Evolutionary conservation across 2,329 filamentous ascomycete genomes (phyloP), one percentile per base, ranked within the genome.

Genomic region (Colletotrichum sp.): DNA sequence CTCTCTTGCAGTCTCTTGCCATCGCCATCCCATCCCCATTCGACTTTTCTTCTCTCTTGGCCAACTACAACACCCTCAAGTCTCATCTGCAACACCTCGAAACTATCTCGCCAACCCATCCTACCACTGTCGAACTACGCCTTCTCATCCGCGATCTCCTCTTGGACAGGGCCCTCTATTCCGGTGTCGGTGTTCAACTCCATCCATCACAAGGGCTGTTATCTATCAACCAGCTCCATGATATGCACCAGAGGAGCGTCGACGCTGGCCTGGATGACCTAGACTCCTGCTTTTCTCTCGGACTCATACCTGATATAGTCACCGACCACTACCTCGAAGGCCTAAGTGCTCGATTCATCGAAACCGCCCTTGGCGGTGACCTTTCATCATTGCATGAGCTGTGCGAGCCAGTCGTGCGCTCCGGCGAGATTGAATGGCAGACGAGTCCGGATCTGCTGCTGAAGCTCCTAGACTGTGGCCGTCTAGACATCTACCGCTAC

Each of bases 1-100:
- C 83, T 22, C 82, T 88, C 68, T 83, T 85, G 60, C 83, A 83
- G 57, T 85, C 84, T 30, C 81, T 87, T 19, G 86, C 84, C n/a
- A 83, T 84, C 44, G 86, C 84, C 75, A 83, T 87, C 30, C 67
- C 71, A 6, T 68, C 77, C 8, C 73, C 77, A 2, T 76, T 81
- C 11, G 76, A 79, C 27, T 79, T 83, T 15, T 55, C 74, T 48
- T 78, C 79, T 6, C 52, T 83, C 5, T 75, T 83, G 19, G 65
- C 64, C 5, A 77, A 80, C 66, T 83, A 83, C 32, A 75, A 79
- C 25, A 67, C 48, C 22, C 75, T 83, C 27, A 81, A 80, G 55
- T 28, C 69, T 32, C 77, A 79, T 57, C 63, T 79, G 28, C 65
- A 77, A 5, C 15, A 39, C 11, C 72, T 81, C 2, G 71, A 73